Evolutionary conservation across 169 alveolate genomes (phyloP).

Genomic region (Plasmodium knowlesi): DNA sequence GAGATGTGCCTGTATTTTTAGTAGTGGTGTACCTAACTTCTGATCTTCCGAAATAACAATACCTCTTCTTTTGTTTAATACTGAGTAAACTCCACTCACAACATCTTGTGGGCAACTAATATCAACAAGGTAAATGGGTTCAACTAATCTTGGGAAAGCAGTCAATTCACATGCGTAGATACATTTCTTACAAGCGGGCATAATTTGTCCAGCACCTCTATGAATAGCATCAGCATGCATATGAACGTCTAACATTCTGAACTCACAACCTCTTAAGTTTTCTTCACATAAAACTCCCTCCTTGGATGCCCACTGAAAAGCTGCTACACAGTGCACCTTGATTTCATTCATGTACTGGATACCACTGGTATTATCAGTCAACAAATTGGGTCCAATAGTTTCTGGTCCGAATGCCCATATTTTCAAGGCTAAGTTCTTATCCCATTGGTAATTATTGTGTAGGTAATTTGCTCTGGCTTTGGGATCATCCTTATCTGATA

Average conservation of each 20-base stretch:
- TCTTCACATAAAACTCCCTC: conserved; percentile 99
- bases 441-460: conserved; percentile 97
- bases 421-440: conserved; percentile 96
- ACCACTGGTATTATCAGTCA: conserved; percentile 97
- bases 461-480: conserved; percentile 95
- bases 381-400: conserved; percentile 97
- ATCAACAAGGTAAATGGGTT: conserved; percentile 98
- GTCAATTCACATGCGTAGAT: conserved; percentile 97
- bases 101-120: conserved; percentile 98
- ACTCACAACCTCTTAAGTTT: conserved; percentile 98
- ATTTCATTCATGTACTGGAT: conserved; percentile 98
- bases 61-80: conserved; percentile 98
- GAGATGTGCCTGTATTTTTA: conserved; percentile 96
- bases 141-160: conserved; percentile 97
- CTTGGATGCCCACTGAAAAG: conserved; percentile 99
- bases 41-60: conserved; percentile 97
- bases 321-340: conserved; percentile 98
- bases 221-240: conserved; percentile 99
- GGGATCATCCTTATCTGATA: conserved; percentile 95
- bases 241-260: conserved; percentile 97
- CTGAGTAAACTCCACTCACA: conserved; percentile 97
- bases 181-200: conserved; percentile 98
- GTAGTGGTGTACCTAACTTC: conserved; percentile 98
- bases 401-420: conserved; percentile 99
- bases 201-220: conserved; percentile 99